Percentiles rank a stretch among this genome's conserved stretches.
Conservation (phyloP, 805 yeast species). For the Nakazawaea pomicola region DNA sequence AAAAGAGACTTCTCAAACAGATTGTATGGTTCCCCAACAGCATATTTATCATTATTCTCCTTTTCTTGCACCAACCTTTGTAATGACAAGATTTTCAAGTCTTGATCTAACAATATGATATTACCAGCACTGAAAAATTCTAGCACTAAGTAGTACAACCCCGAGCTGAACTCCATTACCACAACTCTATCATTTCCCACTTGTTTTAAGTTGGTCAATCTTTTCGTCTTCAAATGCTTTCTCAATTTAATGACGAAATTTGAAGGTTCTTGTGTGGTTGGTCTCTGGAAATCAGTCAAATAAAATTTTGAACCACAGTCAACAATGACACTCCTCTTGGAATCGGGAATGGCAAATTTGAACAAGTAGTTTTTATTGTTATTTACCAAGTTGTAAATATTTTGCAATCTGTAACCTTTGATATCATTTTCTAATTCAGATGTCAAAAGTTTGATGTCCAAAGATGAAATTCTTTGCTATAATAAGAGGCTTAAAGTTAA, state of each 20-base stretch:
- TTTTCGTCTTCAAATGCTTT: conserved; percentile 76
- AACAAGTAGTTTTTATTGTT: conserved; percentile 69
- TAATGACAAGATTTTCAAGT: conserved; percentile 60
- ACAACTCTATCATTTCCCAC: conserved; percentile 78
- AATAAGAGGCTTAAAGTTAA: no score
- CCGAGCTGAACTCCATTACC: conserved; percentile 82
- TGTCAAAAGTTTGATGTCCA: conserved; percentile 71
- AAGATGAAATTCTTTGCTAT: conserved; percentile 80
- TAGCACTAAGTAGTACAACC: conserved; percentile 66
- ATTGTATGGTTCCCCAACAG: conserved; percentile 69
- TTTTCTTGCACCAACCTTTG: conserved; percentile 77
- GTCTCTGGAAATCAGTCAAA: conserved; percentile 74
- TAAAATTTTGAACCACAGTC: conserved; percentile 87
- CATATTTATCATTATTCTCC: conserved; percentile 57
- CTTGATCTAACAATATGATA: conserved; percentile 68
- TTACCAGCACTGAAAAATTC: conserved; percentile 97
- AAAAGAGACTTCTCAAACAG: conserved; percentile 55
- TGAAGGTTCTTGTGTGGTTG: conserved; percentile 77
- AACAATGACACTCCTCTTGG: conserved; percentile 66
- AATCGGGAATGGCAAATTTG: conserved; percentile 80
- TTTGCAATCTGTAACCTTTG: conserved; percentile 68
- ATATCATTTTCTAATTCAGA: conserved; percentile 57
- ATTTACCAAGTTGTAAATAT: conserved; percentile 75
- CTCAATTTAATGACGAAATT: conserved; percentile 82
- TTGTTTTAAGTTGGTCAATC: conserved; percentile 69